phyloP scores from a whole-genome alignment of 768 basidiomycete species.

The Boletus insuetus region DNA sequence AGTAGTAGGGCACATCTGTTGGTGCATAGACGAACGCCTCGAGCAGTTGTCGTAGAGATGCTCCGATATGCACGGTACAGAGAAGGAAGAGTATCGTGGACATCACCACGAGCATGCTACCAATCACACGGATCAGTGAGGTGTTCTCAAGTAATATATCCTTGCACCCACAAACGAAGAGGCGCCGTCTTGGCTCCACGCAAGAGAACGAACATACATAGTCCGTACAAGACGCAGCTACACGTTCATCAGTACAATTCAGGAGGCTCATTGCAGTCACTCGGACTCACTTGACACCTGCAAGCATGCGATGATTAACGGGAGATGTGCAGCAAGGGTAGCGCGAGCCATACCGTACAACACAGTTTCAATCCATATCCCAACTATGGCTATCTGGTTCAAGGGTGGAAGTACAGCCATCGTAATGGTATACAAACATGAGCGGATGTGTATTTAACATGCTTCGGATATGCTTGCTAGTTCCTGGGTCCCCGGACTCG shows the following conservation, averaged over 20 bases:
- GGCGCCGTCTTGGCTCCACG: not conserved
- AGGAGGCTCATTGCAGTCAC: not conserved
- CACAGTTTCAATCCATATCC: not conserved
- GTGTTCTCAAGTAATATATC: too few species aligned
- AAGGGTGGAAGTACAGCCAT: not conserved
- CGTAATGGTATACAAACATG: not conserved
- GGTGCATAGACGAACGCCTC: slow-evolving; percentile 1
- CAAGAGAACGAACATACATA: not conserved
- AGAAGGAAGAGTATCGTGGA: not conserved
- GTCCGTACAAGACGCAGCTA: not conserved
- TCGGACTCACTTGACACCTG: not conserved
- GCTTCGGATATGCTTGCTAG: too few species aligned
- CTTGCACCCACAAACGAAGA: not conserved
- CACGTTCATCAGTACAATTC: not conserved
- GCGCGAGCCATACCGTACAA: not conserved
- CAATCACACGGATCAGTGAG: not conserved
- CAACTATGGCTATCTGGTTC: not conserved
- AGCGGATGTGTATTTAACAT: too few species aligned
- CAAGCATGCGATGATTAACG: too few species aligned
- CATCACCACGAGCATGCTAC: not conserved
- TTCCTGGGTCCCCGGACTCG: too few species aligned
- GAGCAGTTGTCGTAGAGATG: not conserved
- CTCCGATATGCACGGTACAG: not conserved
- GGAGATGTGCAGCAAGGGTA: not conserved
- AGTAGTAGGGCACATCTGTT: not conserved